phyloP scores from a whole-genome alignment of 2,329 filamentous ascomycete species.

The Colletotrichum acutatum region DNA sequence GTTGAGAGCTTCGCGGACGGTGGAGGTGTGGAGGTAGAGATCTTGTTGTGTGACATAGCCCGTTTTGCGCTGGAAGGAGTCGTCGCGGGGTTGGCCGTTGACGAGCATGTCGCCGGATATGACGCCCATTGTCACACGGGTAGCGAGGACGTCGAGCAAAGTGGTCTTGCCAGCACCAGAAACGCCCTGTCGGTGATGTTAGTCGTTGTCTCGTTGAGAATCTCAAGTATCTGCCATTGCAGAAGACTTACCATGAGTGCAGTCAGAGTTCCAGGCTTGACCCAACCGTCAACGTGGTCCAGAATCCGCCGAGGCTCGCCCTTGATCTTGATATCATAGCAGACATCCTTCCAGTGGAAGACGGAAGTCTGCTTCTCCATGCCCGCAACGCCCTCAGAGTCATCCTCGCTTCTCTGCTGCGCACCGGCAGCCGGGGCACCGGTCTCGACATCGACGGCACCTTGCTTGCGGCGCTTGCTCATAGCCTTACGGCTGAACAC shows the following conservation, averaged over 20 bases:
- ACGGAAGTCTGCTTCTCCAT: slow-evolving; percentile 65
- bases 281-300: slow-evolving; percentile 76
- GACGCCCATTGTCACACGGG: slow-evolving; percentile 75
- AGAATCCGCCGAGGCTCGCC: slow-evolving; percentile 72
- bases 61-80: slow-evolving; percentile 74
- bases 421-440: neutral
- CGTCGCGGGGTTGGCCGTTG: slow-evolving; percentile 70
- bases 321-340: slow-evolving; percentile 74
- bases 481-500: slow-evolving; percentile 62
- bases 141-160: slow-evolving; percentile 69
- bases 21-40: slow-evolving; percentile 39
- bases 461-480: slow-evolving; percentile 58
- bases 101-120: slow-evolving; percentile 75
- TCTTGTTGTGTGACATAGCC: slow-evolving; percentile 76
- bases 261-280: slow-evolving; percentile 75
- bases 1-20: slow-evolving; percentile 71
- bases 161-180: slow-evolving; percentile 57
- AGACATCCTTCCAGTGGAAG: slow-evolving; percentile 75
- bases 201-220: neutral
- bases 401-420: slow-evolving; percentile 52
- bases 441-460: slow-evolving; percentile 46
- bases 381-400: neutral
- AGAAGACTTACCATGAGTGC: slow-evolving; percentile 68
- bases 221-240: no score
- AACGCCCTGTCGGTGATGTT: slow-evolving; percentile 18